Evolutionary conservation across 169 alveolate species (phyloP).

Genomic region (Plasmodium adleri): DNA sequence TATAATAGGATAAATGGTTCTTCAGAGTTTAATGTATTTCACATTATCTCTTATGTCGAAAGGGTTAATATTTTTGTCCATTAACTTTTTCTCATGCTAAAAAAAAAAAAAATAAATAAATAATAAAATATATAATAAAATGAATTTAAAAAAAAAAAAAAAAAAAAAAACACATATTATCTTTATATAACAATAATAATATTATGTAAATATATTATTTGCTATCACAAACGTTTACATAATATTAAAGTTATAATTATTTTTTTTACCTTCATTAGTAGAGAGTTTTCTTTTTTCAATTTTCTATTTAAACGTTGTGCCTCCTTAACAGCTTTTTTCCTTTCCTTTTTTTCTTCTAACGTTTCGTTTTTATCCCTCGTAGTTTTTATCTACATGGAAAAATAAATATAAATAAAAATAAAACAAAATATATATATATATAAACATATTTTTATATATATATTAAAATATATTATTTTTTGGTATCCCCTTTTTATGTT

Average conservation of each 20-base stretch:
- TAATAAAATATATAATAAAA: not conserved
- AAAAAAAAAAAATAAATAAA: slow-evolving; percentile 20
- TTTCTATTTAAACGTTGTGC: slow-evolving; percentile 86
- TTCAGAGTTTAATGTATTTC: slow-evolving; percentile 55
- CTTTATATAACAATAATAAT: not conserved
- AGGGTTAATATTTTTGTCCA: slow-evolving; percentile 72
- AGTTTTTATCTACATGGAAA: slow-evolving; percentile 67
- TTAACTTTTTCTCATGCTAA: slow-evolving; percentile 59
- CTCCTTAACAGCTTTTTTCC: slow-evolving; percentile 86
- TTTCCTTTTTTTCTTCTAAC: slow-evolving; percentile 84
- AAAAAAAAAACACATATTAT: not conserved
- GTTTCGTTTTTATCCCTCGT: slow-evolving; percentile 85
- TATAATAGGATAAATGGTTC: not conserved
- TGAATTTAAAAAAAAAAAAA: not conserved
- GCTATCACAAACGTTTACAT: not conserved
- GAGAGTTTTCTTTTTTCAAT: slow-evolving; percentile 84
- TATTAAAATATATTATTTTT: not conserved
- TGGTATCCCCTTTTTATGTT: not conserved
- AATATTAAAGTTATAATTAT: not conserved
- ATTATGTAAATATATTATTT: not conserved
- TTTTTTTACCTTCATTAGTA: slow-evolving; percentile 57
- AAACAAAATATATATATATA: not conserved
- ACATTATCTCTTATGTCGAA: slow-evolving; percentile 74
- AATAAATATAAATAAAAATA: slow-evolving; percentile 16
- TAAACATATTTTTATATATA: not conserved